A percentile compares a stretch with the other conserved stretches of the same genome.
These are phyloP conservation scores for Barnettozyma sucrosica DNA, from an alignment of 805 yeast species.

Conservation along the genomic window DNA sequence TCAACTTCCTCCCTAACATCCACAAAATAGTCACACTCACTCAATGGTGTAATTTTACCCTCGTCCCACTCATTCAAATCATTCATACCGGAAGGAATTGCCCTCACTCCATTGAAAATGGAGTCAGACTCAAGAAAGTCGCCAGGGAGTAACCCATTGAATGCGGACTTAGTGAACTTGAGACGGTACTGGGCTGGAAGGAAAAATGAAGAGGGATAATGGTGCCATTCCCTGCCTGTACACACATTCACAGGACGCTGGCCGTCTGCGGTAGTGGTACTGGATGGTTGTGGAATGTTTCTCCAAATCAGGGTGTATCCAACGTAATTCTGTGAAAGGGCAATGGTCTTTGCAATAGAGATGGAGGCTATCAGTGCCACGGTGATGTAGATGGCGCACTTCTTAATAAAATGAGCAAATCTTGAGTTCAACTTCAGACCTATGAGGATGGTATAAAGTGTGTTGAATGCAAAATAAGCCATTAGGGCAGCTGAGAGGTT, in stretches of 20 bases:
- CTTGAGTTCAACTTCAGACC: neutral
- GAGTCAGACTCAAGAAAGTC: conserved; percentile 55
- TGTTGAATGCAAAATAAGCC: conserved; percentile 20
- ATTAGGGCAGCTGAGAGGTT: conserved; percentile 56
- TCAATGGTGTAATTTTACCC: conserved; percentile 45
- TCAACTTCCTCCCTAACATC: conserved; percentile 55
- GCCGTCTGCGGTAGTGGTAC: conserved; percentile 14
- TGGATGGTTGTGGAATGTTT: conserved; percentile 29
- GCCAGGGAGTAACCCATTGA: conserved; percentile 84
- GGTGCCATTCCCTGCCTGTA: conserved; percentile 94
- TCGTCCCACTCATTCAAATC: conserved; percentile 62
- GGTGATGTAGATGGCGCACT: neutral
- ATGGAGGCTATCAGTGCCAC: conserved; percentile 19
- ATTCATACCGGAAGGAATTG: conserved; percentile 63
- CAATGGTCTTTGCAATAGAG: conserved; percentile 48
- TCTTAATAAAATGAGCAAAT: neutral
- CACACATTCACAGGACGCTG: conserved; percentile 40
- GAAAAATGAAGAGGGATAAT: conserved; percentile 84
- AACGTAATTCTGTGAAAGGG: conserved; percentile 56
- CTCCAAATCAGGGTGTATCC: conserved; percentile 36
- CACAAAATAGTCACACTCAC: conserved; percentile 60
- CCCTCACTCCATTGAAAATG: conserved; percentile 33
- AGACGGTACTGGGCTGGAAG: conserved; percentile 59
- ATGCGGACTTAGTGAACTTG: conserved; percentile 67
- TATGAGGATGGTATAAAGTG: conserved; percentile 1